phyloP scores from a whole-genome alignment of 129 eudicot species.

The Tagetes patula region DNA sequence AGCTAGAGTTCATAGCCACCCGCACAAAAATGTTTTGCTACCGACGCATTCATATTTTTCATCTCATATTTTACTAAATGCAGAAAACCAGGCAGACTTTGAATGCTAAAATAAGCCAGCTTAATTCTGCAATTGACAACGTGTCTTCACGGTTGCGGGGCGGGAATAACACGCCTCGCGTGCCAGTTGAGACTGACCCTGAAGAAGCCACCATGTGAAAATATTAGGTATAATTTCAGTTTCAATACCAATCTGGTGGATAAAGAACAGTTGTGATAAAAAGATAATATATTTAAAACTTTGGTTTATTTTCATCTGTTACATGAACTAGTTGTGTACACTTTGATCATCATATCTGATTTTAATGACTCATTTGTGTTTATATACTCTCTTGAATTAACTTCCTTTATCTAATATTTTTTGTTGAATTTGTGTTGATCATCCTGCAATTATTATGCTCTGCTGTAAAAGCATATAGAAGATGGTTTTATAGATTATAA shows the following conservation, averaged over 20 bases:
- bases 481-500: too few relatives aligned
- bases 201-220: constrained; percentile 64
- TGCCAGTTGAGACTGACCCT: constrained; percentile 62
- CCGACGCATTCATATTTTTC: constrained; percentile 11
- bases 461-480: not conserved
- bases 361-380: constrained; percentile 5
- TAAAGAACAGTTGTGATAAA: not conserved
- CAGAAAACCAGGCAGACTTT: constrained; percentile 76
- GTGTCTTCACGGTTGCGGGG: constrained; percentile 74
- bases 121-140: constrained; percentile 83
- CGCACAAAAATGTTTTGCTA: not conserved
- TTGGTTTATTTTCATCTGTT: constrained; percentile 23
- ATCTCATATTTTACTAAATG: constrained; percentile 11
- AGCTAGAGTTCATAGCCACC: not conserved
- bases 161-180: constrained; percentile 48
- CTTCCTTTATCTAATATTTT: not conserved
- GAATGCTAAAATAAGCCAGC: constrained; percentile 70
- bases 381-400: constrained; percentile 26
- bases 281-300: constrained; percentile 10
- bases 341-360: constrained; percentile 20
- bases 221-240: not conserved
- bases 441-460: not conserved
- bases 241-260: not conserved
- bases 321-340: constrained; percentile 25
- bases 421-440: not conserved